phyloP scores from a whole-genome alignment of 495 filamentous ascomycete genomes.

The Penicillium turbatum region DNA sequence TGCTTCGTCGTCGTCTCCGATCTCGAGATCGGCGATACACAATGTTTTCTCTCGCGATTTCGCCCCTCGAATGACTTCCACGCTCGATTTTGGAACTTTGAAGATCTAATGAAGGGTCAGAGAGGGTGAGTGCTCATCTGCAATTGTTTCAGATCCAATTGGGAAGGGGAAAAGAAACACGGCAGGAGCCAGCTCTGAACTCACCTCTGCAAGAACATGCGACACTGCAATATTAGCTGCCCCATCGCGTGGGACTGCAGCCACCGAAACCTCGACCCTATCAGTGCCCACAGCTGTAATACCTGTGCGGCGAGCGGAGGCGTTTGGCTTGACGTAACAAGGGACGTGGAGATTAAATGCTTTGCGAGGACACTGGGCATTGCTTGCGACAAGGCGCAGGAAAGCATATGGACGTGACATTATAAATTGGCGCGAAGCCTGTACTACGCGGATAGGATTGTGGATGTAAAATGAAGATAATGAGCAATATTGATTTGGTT shows the following conservation, averaged over 20 bases:
- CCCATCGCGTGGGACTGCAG: constrained; percentile 59
- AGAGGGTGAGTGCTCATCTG: background rate
- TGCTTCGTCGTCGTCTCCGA: constrained; percentile 26
- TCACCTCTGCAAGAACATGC: constrained; percentile 59
- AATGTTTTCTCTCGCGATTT: constrained; percentile 61
- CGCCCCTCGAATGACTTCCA: constrained; percentile 58
- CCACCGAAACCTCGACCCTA: constrained; percentile 56
- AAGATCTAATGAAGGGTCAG: constrained; percentile 38
- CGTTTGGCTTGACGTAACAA: constrained; percentile 64
- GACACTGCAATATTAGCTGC: constrained; percentile 65
- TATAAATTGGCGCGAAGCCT: background rate
- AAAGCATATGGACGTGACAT: constrained; percentile 16
- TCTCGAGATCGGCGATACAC: constrained; percentile 29
- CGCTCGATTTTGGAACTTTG: constrained; percentile 57
- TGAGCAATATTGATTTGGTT: background rate
- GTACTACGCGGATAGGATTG: background rate
- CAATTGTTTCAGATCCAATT: too few relatives aligned
- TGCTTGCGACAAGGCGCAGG: constrained; percentile 25
- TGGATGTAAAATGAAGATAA: background rate
- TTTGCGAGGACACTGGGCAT: background rate
- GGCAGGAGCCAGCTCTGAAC: background rate
- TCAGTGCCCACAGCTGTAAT: constrained; percentile 50
- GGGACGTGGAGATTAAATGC: constrained; percentile 38
- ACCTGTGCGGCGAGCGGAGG: constrained; percentile 55
- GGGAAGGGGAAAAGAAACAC: background rate